Percentiles rank a stretch among this genome's conserved stretches.
Conservation (phyloP, 2,329 filamentous ascomycete genomes). For the Nothopassalora personata region DNA sequence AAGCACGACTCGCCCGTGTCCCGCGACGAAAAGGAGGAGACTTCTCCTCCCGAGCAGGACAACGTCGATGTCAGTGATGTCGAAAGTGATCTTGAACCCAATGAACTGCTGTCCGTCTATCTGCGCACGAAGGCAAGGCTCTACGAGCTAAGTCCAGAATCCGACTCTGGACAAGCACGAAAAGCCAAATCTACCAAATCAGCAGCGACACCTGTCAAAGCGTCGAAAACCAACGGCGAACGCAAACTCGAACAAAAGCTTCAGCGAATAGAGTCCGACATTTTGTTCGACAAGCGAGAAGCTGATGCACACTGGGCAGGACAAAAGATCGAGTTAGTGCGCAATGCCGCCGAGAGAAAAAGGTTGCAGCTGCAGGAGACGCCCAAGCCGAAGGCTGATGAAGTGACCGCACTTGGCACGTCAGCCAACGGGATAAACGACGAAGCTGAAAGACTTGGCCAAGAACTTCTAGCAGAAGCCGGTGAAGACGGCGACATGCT, state of each 20-base stretch:
- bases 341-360: conserved; percentile 34
- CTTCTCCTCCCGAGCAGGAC: conserved; percentile 3
- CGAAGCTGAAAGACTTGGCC: conserved; percentile 39
- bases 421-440: conserved; percentile 44
- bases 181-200: conserved; percentile 14
- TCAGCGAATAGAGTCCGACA: conserved; percentile 64
- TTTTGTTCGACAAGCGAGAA: conserved; percentile 45
- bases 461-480: conserved; percentile 31
- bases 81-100: conserved; percentile 47
- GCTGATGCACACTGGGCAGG: conserved; percentile 44
- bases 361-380: conserved; percentile 23
- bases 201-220: conserved; percentile 39
- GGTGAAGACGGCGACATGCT: conserved; percentile 52
- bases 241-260: conserved; percentile 69
- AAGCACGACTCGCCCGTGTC: conserved; percentile 8
- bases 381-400: not conserved
- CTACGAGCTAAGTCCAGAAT: conserved; percentile 41
- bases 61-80: conserved; percentile 44
- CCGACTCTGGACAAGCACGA: conserved; percentile 54
- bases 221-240: conserved; percentile 42
- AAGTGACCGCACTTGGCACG: not conserved
- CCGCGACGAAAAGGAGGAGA: conserved; percentile 1
- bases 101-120: conserved; percentile 63
- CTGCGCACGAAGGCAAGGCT: conserved; percentile 62
- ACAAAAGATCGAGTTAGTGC: conserved; percentile 40